phyloP scores from a whole-genome alignment of 106 monocot genomes.

The Apostasia shenzhenica region DNA sequence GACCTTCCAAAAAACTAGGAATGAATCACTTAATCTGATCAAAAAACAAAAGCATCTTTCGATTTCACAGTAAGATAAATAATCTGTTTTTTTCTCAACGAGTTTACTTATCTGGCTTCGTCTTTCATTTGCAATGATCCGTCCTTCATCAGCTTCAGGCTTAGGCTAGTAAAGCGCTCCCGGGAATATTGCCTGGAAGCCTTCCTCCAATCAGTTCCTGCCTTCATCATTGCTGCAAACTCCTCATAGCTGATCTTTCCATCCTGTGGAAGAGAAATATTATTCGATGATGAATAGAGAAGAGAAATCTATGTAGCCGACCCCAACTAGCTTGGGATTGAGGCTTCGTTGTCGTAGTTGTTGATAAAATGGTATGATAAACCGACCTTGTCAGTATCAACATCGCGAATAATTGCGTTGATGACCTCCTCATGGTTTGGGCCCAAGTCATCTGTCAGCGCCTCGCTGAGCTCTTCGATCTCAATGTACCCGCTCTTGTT shows the following conservation, averaged over 20 bases:
- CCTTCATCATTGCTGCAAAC: conserved; percentile 63
- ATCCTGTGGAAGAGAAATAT: conserved; percentile 26
- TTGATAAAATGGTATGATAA: background rate
- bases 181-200: conserved; percentile 58
- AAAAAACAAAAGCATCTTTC: background rate
- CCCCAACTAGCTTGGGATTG: background rate
- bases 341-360: background rate
- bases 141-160: conserved; percentile 47
- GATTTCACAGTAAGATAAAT: background rate
- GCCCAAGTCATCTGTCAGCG: conserved; percentile 43
- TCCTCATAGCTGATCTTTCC: conserved; percentile 60
- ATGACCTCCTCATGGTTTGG: conserved; percentile 54
- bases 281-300: background rate
- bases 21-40: conserved; percentile 11
- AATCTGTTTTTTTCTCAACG: background rate
- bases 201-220: conserved; percentile 68
- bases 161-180: conserved; percentile 43
- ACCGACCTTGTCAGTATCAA: conserved; percentile 64
- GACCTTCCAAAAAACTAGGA: background rate
- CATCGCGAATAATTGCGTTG: conserved; percentile 52
- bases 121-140: conserved; percentile 31
- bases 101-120: conserved; percentile 6
- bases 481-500: conserved; percentile 63
- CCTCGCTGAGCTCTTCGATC: conserved; percentile 59
- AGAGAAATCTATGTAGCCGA: background rate